Conservation (phyloP, 73 alveolate genomes). For the Loxodes magnus region DNA sequence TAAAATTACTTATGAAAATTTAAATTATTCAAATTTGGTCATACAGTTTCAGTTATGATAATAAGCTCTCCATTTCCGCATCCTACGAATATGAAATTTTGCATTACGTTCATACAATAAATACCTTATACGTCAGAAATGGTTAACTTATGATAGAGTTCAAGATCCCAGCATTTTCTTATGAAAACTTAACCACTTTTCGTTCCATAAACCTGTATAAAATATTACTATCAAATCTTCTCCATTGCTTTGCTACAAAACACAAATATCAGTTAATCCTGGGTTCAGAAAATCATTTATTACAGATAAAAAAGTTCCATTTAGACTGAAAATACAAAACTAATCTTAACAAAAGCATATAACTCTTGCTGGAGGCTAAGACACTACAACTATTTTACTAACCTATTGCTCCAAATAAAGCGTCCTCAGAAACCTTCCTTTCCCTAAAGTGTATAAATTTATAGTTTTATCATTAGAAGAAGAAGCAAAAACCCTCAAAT, state of each 20-base stretch:
- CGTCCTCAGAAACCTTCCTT: slow-evolving; percentile 41
- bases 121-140: slow-evolving; percentile 51
- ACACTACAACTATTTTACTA: slow-evolving; percentile 31
- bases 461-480: slow-evolving; percentile 40
- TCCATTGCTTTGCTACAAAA: slow-evolving; percentile 37
- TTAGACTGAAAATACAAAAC: slow-evolving; percentile 35
- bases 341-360: slow-evolving; percentile 46
- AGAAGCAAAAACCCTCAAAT: slow-evolving; percentile 33
- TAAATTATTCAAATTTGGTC: too few relatives aligned
- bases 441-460: slow-evolving; percentile 36
- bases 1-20: too few relatives aligned
- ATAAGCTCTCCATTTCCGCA: slow-evolving; percentile 70
- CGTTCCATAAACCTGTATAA: slow-evolving; percentile 58
- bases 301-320: slow-evolving; percentile 45
- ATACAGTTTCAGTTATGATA: slow-evolving; percentile 73
- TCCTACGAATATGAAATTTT: slow-evolving; percentile 60
- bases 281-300: too few relatives aligned
- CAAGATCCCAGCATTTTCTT: slow-evolving; percentile 18
- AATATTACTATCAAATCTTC: slow-evolving; percentile 36
- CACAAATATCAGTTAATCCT: slow-evolving; percentile 37
- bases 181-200: slow-evolving; percentile 63
- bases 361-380: slow-evolving; percentile 47
- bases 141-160: slow-evolving; percentile 22
- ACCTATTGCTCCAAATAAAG: slow-evolving; percentile 38
- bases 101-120: slow-evolving; percentile 30